Conservation (phyloP, 768 basidiomycete species). For the Boletus sp. region DNA sequence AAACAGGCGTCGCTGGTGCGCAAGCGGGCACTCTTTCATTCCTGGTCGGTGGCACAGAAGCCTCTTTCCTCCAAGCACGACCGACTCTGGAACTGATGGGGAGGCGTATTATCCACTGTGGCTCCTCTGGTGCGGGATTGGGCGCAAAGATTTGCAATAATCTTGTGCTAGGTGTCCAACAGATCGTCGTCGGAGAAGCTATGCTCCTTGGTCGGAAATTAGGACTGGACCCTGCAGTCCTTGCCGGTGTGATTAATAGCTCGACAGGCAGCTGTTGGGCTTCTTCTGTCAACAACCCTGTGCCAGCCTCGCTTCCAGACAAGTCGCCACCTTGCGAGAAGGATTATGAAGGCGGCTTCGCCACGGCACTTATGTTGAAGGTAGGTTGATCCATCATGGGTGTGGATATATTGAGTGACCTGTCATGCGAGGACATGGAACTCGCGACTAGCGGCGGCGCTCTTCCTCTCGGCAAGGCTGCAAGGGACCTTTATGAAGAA, state of each 20-base stretch:
- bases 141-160: conserved; percentile 94
- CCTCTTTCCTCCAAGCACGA: conserved; percentile 52
- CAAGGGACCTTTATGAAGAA: conserved; percentile 57
- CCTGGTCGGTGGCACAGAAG: conserved; percentile 77
- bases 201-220: conserved; percentile 83
- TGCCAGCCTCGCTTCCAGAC: conserved; percentile 64
- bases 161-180: conserved; percentile 70
- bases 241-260: conserved; percentile 82
- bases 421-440: conserved; percentile 66
- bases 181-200: conserved; percentile 83
- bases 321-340: conserved; percentile 80
- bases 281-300: conserved; percentile 84
- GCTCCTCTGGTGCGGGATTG: conserved; percentile 74
- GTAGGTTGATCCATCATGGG: conserved; percentile 32
- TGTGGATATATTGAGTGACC: conserved; percentile 4
- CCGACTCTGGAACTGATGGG: conserved; percentile 75
- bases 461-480: conserved; percentile 64
- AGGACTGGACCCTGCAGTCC: conserved; percentile 72
- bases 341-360: conserved; percentile 83
- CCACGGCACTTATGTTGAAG: conserved; percentile 81
- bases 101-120: conserved; percentile 77
- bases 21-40: conserved; percentile 86
- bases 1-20: conserved; percentile 77
- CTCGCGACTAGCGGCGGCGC: conserved; percentile 58
- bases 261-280: conserved; percentile 85